Conservation (phyloP, 2,329 filamentous ascomycete genomes). For the Microsporum canis region DNA sequence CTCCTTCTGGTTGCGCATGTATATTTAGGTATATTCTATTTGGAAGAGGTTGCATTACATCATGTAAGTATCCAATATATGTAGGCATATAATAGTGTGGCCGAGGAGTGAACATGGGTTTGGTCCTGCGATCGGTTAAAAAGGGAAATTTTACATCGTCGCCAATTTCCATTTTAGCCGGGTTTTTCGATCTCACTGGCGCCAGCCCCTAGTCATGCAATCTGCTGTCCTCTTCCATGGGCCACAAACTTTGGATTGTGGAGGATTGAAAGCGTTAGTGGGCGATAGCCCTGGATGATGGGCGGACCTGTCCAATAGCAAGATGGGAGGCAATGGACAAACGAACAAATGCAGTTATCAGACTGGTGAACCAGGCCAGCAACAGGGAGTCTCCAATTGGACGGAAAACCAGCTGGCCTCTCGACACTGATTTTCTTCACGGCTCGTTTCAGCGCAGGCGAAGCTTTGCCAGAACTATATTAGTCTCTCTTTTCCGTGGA, state of each 20-base stretch:
- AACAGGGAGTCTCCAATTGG: background rate
- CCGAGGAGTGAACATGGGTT: background rate
- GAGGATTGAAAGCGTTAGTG: background rate
- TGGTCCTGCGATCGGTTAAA: constrained; percentile 1
- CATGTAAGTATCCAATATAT: background rate
- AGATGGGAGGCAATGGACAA: background rate
- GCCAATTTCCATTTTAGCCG: constrained; percentile 4
- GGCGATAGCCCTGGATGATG: background rate
- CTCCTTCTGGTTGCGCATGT: background rate
- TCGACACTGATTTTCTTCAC: background rate
- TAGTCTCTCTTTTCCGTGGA: background rate
- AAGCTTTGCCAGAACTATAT: background rate
- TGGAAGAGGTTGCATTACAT: background rate
- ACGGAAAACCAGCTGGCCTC: background rate
- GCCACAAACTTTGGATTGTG: background rate
- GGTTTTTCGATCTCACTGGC: background rate
- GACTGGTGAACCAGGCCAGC: background rate
- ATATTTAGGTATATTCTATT: background rate
- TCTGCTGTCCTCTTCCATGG: background rate
- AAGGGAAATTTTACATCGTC: constrained; percentile 4
- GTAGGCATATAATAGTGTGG: background rate
- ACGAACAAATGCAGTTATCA: background rate
- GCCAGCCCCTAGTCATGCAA: background rate
- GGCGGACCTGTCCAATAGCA: background rate
- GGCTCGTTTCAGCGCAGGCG: background rate